Base-by-base conservation (phyloP, 2,329 filamentous ascomycete genomes). In the Xylariaceae sp. region DNA sequence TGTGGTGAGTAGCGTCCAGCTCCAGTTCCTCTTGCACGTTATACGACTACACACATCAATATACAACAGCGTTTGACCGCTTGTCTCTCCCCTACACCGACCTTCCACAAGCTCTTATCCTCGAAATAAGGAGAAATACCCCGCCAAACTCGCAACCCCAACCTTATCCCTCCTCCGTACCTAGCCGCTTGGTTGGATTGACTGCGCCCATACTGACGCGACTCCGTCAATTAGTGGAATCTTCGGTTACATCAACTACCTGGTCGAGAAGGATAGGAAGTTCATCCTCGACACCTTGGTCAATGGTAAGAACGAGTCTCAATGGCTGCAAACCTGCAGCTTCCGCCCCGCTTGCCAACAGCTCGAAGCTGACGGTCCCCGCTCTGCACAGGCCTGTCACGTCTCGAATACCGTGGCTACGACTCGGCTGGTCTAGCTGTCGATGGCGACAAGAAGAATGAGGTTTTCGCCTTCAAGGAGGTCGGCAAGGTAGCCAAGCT, bases 241-340 rank as follows among this genome's bases (percentile, higher is more conserved):
- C 75, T 95, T 97, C 77, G 92, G 92, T 66, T 97, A 97, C 81
- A 89, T 97, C 78, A 97, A 97, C 80, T 97, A 97, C 76, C 79
- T 97, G 71, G 90, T 97, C 71, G 94, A 97, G 82, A 96, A 95
- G 83, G 92, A 97, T 78, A 85, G 94, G 72, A 91, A 89, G 75
- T 95, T 87, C 76, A 95, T 97, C 71, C 81, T 97, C 68, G 86
- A 96, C 71, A 97, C 92, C 56, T 81, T 99, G 62, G 87, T 96
- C 72, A 96, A 97, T 78, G 92, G 90, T 90, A 74, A 73, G 85
- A 75, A 53, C 53, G 39, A 39, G 57, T 57, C 55, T 48, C 54
- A 59, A 36, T 44, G 39, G 32, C 52, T 47, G 47, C 42, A 47
- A n/a, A 51, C 46, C 54, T 53, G 49, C 47, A 39, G 42, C 48